phyloP scores from a whole-genome alignment of 441 rosid species.

The Corymbia citriodora region DNA sequence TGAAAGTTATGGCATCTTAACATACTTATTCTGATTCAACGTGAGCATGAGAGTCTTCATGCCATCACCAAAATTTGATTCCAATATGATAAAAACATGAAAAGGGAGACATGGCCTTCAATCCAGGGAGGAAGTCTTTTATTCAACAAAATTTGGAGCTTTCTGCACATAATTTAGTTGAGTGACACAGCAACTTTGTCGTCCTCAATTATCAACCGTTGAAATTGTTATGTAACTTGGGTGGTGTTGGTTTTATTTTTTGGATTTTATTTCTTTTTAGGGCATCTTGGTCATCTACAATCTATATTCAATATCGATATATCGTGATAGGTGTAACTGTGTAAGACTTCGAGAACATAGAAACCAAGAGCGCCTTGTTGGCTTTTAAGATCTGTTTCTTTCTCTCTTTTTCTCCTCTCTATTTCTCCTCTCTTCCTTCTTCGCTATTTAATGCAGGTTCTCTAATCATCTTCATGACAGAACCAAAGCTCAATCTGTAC shows the following conservation, averaged over 20 bases:
- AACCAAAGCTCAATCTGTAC: background rate
- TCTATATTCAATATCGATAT: background rate
- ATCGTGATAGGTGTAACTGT: accelerated
- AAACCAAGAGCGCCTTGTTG: background rate
- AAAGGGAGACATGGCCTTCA: background rate
- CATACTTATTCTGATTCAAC: accelerated
- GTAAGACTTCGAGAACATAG: background rate
- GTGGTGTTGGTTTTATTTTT: background rate
- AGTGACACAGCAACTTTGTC: background rate
- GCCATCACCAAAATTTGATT: background rate
- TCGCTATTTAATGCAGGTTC: background rate
- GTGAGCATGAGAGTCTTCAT: background rate
- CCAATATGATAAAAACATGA: background rate
- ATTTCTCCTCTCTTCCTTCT: background rate
- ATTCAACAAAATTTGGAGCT: background rate
- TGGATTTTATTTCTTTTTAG: background rate
- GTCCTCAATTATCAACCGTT: background rate
- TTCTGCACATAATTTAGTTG: background rate
- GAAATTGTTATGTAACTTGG: background rate
- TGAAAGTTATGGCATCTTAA: accelerated
- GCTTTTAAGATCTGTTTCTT: background rate
- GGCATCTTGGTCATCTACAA: too few relatives aligned
- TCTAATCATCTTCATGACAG: background rate
- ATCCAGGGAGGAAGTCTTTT: background rate
- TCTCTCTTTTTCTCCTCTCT: background rate